These are phyloP conservation scores for Penicillium cosmopolitanum DNA, from an alignment of 495 filamentous ascomycete genomes.

Conservation along the genomic window DNA sequence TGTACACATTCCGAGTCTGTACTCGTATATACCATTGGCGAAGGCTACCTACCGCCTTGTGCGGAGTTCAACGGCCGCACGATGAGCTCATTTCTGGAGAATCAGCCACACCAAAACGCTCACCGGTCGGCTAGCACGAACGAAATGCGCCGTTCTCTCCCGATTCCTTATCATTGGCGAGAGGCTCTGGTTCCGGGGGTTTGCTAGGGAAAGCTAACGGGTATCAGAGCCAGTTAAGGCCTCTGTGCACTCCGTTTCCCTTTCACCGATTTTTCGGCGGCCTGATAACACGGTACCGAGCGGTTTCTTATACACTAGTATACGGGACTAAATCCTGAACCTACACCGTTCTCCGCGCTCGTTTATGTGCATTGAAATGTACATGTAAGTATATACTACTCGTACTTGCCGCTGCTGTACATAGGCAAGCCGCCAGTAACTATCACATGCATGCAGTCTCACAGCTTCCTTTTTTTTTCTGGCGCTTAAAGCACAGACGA, in stretches of 20 bases:
- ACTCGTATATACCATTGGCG: not conserved
- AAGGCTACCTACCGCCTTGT: not conserved
- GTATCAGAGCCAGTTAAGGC: not conserved
- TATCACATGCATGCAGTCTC: constrained; percentile 4
- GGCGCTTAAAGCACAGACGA: not conserved
- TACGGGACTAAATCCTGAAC: not conserved
- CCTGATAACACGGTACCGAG: not conserved
- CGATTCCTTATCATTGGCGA: constrained; percentile 17
- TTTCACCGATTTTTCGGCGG: constrained; percentile 7
- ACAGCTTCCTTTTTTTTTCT: not conserved
- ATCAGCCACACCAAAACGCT: constrained; percentile 17
- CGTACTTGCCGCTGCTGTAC: not conserved
- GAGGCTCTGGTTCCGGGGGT: not conserved
- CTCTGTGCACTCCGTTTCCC: not conserved
- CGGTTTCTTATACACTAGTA: not conserved
- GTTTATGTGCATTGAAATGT: no score
- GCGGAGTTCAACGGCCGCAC: constrained; percentile 11
- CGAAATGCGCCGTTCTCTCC: constrained; percentile 26
- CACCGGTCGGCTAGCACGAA: constrained; percentile 24
- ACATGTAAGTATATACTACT: not conserved
- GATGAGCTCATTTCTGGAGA: constrained; percentile 20
- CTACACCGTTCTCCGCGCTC: not conserved
- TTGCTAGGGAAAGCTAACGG: not conserved
- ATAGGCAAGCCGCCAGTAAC: not conserved
- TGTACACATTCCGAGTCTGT: not conserved